Base-by-base conservation (phyloP, 805 yeast species). In the Teunomyces kruisii region DNA sequence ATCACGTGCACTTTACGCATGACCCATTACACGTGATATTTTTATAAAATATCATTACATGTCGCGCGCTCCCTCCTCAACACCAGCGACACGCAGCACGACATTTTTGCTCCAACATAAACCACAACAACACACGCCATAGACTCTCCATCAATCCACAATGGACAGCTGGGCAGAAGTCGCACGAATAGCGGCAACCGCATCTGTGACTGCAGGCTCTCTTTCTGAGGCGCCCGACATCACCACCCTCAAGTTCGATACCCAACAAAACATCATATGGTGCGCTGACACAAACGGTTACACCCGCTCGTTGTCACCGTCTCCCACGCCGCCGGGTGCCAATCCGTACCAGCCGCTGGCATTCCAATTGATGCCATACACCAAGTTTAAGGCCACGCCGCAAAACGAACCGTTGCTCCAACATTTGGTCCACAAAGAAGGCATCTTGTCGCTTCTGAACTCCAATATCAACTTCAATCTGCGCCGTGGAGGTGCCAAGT, bases 221-320 rank as follows among this genome's bases (percentile, higher is more conserved):
- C 16, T 37, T 2, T 30, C 15, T n/a, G 40, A 35, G 17, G 12
- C 35, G 9, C 44, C 49, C 8, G 44, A 42, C 10, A 55, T 70
- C 35, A 47, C 71, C 9, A 39, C 72, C 6, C 48, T 70, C 12
- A 50, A 48, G 42, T 90, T 90, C 61, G 97, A 91, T 65, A 75
- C 75, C 30, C 67, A 76, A n/a, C 78, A 82, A 47, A 94, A 91
- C 54, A 68, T 94, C 37, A 59, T 91, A 1, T 92, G 98, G 98
- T 74, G 84, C 1, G 96, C 96, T 13, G 94, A 88, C 59, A 62
- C 79, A 1, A 74, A 70, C 31, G 87, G 91, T 3, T 59, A 56
- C 50, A 54, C 72, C 5, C 51, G 63, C 9, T 66, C 72, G n/a
- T 67, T 57, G 48, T 54, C 69, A 2, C 59, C 67, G 19, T 28